These are phyloP conservation scores for Silene noctiflora DNA, from an alignment of 179 eudicot species.

Conservation along the genomic window DNA sequence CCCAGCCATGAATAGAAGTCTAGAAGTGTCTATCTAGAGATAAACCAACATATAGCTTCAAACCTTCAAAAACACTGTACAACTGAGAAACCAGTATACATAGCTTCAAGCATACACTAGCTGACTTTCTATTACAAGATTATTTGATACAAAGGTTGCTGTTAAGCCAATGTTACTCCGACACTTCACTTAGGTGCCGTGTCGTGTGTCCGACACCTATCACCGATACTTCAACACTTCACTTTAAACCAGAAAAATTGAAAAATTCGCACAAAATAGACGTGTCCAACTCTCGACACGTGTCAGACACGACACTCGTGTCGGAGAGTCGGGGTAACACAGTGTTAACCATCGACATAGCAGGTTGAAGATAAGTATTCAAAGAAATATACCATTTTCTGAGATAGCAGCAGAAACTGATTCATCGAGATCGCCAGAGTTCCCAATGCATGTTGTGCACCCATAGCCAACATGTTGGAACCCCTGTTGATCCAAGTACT, in stretches of 20 bases:
- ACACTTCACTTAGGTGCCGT: no score
- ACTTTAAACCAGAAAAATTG: no score
- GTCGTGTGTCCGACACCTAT: no score
- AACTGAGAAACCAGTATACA: not conserved
- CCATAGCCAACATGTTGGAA: constrained; percentile 92
- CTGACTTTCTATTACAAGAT: not conserved
- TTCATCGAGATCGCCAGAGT: constrained; percentile 96
- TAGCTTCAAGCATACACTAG: not conserved
- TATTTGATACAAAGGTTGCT: not conserved
- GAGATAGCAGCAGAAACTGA: constrained; percentile 81
- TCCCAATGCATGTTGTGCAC: constrained; percentile 98
- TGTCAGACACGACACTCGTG: no score
- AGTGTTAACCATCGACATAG: not conserved
- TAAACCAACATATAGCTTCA: not conserved
- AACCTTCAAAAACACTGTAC: not conserved
- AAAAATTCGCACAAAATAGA: no score
- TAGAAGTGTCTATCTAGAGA: not conserved
- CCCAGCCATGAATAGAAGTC: not conserved
- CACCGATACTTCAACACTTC: no score
- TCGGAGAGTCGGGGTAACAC: no score
- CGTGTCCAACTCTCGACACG: no score
- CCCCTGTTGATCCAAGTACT: constrained; percentile 87
- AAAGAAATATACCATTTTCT: constrained; percentile 59
- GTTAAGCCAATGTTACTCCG: not conserved
- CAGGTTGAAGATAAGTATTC: not conserved